These are phyloP conservation scores for Withania somnifera DNA, from an alignment of 305 asterid genomes.

Conservation along the genomic window DNA sequence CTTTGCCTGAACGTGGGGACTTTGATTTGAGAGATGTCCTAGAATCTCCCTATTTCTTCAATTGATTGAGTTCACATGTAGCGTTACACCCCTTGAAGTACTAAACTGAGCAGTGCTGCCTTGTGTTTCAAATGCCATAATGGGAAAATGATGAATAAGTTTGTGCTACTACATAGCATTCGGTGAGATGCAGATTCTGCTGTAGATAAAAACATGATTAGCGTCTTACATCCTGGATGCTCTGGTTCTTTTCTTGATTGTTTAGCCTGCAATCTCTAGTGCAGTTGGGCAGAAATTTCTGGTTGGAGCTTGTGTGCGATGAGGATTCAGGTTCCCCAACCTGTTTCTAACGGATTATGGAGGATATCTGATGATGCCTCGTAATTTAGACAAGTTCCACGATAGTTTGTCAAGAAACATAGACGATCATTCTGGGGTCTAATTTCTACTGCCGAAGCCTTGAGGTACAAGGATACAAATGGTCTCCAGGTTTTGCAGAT, in stretches of 20 bases:
- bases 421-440: background rate
- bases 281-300: constrained; percentile 15
- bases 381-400: background rate
- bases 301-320: background rate
- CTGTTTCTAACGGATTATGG: background rate
- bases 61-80: constrained; percentile 26
- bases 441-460: background rate
- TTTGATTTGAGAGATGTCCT: constrained; percentile 73
- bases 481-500: background rate
- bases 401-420: background rate
- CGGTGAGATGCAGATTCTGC: background rate
- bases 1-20: constrained; percentile 85
- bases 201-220: constrained; percentile 10
- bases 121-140: constrained; percentile 8
- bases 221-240: background rate
- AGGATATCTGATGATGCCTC: background rate
- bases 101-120: background rate
- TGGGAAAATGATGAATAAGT: background rate
- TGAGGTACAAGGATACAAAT: background rate
- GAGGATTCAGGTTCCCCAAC: background rate
- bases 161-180: background rate
- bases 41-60: constrained; percentile 85
- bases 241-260: background rate
- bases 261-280: constrained; percentile 12
- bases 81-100: background rate